Evolutionary conservation across 202 grass and related monocot genomes (phyloP), one percentile per base, ranked within the genome.

Genomic region (Bolboschoenoplectus hybrid): DNA sequence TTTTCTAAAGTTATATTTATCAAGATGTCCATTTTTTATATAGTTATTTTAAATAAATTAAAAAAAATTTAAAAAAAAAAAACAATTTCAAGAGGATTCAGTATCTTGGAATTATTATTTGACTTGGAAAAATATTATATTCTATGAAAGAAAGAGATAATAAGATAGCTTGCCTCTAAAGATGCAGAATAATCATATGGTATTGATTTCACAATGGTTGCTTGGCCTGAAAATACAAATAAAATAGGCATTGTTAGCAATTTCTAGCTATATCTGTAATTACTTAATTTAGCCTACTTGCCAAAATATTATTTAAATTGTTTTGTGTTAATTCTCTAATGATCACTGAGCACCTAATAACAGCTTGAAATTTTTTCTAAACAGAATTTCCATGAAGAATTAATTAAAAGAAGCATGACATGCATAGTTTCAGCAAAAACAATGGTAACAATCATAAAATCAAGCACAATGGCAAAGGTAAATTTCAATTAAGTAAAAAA

Each of bases 141-240:
- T 57, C 32, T 49, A 68, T 34, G 32, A 66, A 26, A 44, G 51
- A 65, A 73, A 68, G 47, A 65, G n/a, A 61, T 1, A 68, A 52
- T 16, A 9, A 44, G 6, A 63, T 40, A 39, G 26, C 43, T 71
- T 93, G 81, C 93, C 91, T 95, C 85, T 46, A 89, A 77, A 89
- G 85, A 83, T 70, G 93, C 91, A 0, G 91, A 92, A 46, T 93
- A 95, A 80, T 95, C 93, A 89, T 95, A 95, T 4, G 84, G 74
- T 9, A 95, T 73, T 32, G 89, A 89, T 35, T 70, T 92, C 62
- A 83, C 89, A 86, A 80, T 80, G 85, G 64, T 68, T 76, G 87
- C 87, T 17, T 69, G 63, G 14, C 67, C 82, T 84, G 64, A 58
- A 82, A 84, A 56, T 84, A 40, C 36, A 72, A 56, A 69, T 67